phyloP scores from a whole-genome alignment of 1,284 basidiomycete genomes.

The Erythrobasidium hasegawianum region DNA sequence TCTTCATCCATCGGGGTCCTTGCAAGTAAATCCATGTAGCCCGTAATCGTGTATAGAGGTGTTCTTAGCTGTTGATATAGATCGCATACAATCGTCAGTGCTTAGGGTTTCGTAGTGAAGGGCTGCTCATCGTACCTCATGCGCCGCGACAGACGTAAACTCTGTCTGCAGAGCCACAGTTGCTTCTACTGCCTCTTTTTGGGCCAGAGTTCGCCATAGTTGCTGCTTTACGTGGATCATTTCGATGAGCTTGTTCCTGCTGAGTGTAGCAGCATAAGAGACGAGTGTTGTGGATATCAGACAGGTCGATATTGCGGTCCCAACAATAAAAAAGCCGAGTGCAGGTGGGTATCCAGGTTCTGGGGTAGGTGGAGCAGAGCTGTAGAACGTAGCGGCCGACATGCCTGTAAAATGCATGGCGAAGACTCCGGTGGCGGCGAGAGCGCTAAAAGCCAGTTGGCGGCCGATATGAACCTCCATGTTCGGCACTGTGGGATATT shows the following conservation, averaged over 20 bases:
- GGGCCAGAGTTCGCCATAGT: slow-evolving; percentile 15
- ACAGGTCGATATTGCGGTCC: slow-evolving; percentile 4
- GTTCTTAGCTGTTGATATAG: too few species aligned
- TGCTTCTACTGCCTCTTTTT: slow-evolving; percentile 6
- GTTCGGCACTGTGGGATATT: slow-evolving; percentile 1
- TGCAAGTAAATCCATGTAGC: too few species aligned
- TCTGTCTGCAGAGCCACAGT: too few species aligned
- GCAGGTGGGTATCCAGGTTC: slow-evolving; percentile 2
- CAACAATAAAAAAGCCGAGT: background rate
- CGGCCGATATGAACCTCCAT: slow-evolving; percentile 6
- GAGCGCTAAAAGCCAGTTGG: slow-evolving; percentile 6
- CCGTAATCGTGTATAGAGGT: too few species aligned
- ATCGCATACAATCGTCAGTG: too few species aligned
- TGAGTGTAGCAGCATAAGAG: background rate
- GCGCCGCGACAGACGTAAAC: too few species aligned
- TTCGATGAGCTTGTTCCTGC: slow-evolving; percentile 12
- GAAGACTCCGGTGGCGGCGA: slow-evolving; percentile 11
- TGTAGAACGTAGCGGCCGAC: slow-evolving; percentile 1
- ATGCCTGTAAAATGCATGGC: slow-evolving; percentile 16
- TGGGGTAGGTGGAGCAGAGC: background rate
- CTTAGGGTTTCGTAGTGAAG: too few species aligned
- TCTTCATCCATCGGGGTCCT: too few species aligned
- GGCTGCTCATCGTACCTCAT: too few species aligned
- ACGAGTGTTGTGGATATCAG: slow-evolving; percentile 3
- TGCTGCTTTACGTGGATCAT: slow-evolving; percentile 4